Conservation (phyloP, 257 asterid genomes). For the Solanum dulcamara region DNA sequence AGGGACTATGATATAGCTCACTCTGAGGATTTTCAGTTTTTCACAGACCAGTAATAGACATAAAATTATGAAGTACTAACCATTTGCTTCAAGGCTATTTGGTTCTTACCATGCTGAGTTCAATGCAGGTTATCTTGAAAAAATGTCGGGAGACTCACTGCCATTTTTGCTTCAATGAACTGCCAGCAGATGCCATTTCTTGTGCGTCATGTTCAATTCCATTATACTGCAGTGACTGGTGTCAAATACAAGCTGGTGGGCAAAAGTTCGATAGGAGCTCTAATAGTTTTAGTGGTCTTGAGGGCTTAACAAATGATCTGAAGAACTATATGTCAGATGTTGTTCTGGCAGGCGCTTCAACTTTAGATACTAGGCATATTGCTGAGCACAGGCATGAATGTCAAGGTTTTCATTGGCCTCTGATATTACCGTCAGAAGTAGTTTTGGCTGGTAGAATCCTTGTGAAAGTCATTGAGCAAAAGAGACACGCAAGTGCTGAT, state of each 20-base stretch:
- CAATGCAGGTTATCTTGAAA: conserved; percentile 74
- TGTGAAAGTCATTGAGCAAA: conserved; percentile 43
- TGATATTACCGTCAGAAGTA: conserved; percentile 73
- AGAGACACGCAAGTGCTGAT: conserved; percentile 17
- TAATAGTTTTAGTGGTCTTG: conserved; percentile 7
- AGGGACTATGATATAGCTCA: neutral
- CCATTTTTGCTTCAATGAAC: conserved; percentile 87
- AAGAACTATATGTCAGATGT: conserved; percentile 34
- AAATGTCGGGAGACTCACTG: conserved; percentile 79
- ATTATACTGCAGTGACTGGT: conserved; percentile 63
- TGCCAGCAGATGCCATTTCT: conserved; percentile 67
- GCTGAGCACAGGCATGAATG: conserved; percentile 85
- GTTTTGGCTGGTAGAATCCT: conserved; percentile 87
- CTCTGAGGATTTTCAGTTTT: neutral
- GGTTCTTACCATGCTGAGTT: conserved; percentile 13
- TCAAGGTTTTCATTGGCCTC: conserved; percentile 77
- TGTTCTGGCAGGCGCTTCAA: conserved; percentile 19
- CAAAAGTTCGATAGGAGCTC: conserved; percentile 9
- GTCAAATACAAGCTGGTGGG: conserved; percentile 76
- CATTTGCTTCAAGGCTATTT: neutral
- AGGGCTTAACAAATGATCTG: conserved; percentile 50
- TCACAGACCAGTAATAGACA: neutral
- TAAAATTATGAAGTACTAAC: neutral
- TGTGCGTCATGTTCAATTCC: conserved; percentile 71
- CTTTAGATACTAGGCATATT: conserved; percentile 22